Base-by-base conservation (phyloP, 129 eudicot genomes). In the Oenanthe sinensis region DNA sequence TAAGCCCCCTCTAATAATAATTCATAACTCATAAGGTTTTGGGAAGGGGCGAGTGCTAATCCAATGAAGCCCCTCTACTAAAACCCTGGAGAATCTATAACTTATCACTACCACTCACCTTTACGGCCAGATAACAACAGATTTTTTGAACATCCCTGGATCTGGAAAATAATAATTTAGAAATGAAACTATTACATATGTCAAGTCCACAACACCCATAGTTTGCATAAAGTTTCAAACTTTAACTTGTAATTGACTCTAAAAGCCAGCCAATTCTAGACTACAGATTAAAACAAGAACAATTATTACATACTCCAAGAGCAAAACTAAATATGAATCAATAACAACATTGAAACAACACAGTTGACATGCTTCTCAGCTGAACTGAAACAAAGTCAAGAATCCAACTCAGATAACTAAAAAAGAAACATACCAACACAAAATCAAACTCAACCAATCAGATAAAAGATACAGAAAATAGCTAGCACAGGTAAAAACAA, bases 371-470 rank as follows among this genome's bases (percentile, higher is more conserved):
- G 43, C 43, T 71, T 73, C 26, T 37, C 26, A 26, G 11, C 67
- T 60, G 43, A 49, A 50, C 12, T 48, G 47, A 68, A 50, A 48
- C 48, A 80, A 72, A 81, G 63, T 52, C 46, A 30, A 36, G 13
- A 33, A 60, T 68, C 58, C 79, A 82, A 48, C 55, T 75, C 43
- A 1, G 11, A 7, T 20, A 58, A 45, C 1, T 2, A 58, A 47
- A 79, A 46, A 14, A 17, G 13, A 80, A 47, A 49, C 42, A 47
- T 12, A 81, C 69, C 79, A 47, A 24, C 15, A 36, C 46, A 75
- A 7, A 52, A 47, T 60, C 68, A 75, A 81, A 22, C 6, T 46
- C 42, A 75, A 75, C 82, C 75, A 65, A 63, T 46, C 43, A 63
- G n/a, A 65, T 39, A 15, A 67, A 14, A 68, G 49, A 3, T 58